Evolutionary conservation across 352 stramenopile genomes (phyloP).

Genomic region (Pythium oligandrum): DNA sequence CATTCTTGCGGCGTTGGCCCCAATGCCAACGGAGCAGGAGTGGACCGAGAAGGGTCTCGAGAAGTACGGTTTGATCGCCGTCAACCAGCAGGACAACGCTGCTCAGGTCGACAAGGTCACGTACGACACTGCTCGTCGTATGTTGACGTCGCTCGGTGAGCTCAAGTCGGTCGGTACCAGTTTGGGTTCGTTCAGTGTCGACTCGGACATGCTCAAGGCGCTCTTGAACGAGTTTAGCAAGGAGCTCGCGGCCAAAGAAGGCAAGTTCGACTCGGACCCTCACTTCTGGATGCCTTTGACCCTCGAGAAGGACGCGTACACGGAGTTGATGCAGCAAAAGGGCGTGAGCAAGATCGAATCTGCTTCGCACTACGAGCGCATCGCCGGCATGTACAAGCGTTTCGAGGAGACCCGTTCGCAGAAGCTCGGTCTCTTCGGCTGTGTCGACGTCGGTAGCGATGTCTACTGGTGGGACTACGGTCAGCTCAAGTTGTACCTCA

Average conservation of each 20-base stretch:
- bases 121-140: constrained; percentile 92
- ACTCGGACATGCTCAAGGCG: constrained; percentile 87
- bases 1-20: constrained; percentile 94
- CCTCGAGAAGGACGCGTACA: constrained; percentile 89
- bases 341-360: constrained; percentile 69
- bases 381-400: constrained; percentile 86
- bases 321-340: constrained; percentile 94
- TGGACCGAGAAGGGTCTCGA: constrained; percentile 95
- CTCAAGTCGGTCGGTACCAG: constrained; percentile 94
- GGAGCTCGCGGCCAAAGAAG: constrained; percentile 88
- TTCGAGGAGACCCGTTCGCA: constrained; percentile 71
- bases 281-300: constrained; percentile 99
- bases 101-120: constrained; percentile 98
- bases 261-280: constrained; percentile 96
- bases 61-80: constrained; percentile 98
- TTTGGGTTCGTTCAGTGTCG: constrained; percentile 96
- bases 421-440: constrained; percentile 92
- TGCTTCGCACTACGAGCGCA: constrained; percentile 87
- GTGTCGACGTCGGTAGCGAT: constrained; percentile 94
- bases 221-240: constrained; percentile 91
- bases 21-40: constrained; percentile 90
- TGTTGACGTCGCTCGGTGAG: constrained; percentile 91
- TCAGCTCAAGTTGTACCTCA: constrained; percentile 97
- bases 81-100: constrained; percentile 90
- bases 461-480: constrained; percentile 99